phyloP scores from a whole-genome alignment of 2,329 filamentous ascomycete genomes.

The Penicillium sp. region DNA sequence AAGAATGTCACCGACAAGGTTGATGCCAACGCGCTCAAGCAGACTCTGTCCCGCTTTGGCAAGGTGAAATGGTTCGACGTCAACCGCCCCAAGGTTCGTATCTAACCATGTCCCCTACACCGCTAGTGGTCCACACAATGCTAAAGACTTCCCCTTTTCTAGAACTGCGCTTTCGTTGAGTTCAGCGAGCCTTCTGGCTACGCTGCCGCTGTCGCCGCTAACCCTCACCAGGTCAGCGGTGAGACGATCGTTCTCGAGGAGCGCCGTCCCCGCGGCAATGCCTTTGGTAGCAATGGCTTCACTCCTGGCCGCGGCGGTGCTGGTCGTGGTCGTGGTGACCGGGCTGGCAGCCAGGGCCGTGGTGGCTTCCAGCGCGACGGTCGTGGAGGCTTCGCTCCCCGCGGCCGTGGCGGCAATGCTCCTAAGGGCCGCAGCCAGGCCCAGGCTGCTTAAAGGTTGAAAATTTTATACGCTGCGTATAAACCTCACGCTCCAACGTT shows the following conservation, averaged over 20 bases:
- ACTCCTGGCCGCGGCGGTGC: conserved; percentile 58
- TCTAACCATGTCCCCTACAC: neutral
- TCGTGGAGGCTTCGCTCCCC: conserved; percentile 61
- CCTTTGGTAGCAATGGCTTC: conserved; percentile 63
- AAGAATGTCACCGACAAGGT: conserved; percentile 94
- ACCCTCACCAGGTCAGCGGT: conserved; percentile 77
- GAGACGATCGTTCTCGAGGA: conserved; percentile 84
- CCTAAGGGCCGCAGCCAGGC: conserved; percentile 45
- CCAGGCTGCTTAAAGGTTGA: conserved; percentile 38
- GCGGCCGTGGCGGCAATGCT: conserved; percentile 59
- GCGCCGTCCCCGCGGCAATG: conserved; percentile 69
- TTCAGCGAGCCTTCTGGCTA: conserved; percentile 78
- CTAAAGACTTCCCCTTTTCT: conserved; percentile 8
- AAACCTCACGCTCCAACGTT: conserved; percentile 5
- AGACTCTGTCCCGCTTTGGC: conserved; percentile 64
- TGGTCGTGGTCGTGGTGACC: conserved; percentile 64
- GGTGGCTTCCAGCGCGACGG: conserved; percentile 65
- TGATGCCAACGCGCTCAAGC: conserved; percentile 65
- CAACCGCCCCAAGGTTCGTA: conserved; percentile 66
- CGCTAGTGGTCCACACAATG: neutral
- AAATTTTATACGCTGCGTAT: conserved; percentile 2
- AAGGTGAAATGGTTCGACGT: conserved; percentile 61
- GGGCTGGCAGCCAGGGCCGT: conserved; percentile 57
- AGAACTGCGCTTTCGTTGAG: conserved; percentile 98
- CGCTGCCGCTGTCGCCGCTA: conserved; percentile 73